Conservation (phyloP, 345 rosid genomes). For the Linum usitatissimum region DNA sequence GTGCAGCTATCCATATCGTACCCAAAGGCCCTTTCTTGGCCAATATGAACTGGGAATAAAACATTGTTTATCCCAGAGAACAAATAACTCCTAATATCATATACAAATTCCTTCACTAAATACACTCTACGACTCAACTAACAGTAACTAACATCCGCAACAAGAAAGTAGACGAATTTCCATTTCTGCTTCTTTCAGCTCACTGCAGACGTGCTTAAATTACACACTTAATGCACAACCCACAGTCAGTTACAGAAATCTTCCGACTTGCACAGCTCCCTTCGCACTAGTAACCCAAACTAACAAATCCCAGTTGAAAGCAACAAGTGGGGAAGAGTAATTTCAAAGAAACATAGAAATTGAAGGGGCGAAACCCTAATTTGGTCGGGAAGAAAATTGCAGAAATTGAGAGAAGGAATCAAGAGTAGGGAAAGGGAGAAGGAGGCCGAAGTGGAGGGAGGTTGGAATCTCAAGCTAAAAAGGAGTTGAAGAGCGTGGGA, state of each 20-base stretch:
- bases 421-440: background rate
- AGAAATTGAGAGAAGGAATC: background rate
- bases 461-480: background rate
- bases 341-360: background rate
- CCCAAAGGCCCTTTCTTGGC: conserved; percentile 99
- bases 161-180: background rate
- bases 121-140: background rate
- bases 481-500: background rate
- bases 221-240: background rate
- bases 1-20: conserved; percentile 99
- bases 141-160: background rate
- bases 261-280: background rate
- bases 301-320: background rate
- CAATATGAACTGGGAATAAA: conserved; percentile 96
- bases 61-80: conserved; percentile 40
- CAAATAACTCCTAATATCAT: background rate
- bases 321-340: background rate
- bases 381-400: background rate
- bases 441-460: background rate
- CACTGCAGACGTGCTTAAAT: background rate
- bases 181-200: background rate
- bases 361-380: background rate
- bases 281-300: background rate
- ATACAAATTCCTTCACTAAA: background rate
- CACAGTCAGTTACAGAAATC: background rate